A percentile compares a stretch with the other conserved stretches of the same genome.
Conservation (phyloP, 768 basidiomycete species). For the Tricholoma furcatifolium region DNA sequence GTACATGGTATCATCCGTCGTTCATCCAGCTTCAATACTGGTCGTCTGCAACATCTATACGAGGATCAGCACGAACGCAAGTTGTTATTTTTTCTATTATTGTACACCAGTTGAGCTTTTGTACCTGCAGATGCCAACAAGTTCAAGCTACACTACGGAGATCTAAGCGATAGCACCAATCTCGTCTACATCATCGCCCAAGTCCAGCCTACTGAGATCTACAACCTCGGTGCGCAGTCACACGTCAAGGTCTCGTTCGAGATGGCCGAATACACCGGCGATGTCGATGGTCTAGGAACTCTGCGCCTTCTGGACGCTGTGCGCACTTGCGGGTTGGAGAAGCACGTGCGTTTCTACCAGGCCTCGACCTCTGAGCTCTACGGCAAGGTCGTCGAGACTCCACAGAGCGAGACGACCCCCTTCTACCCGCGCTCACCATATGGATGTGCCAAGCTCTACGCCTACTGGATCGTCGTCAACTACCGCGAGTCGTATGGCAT, state of each 20-base stretch:
- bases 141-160: conserved; percentile 87
- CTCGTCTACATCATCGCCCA: conserved; percentile 95
- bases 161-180: conserved; percentile 95
- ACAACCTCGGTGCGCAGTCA: conserved; percentile 96
- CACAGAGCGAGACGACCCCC: conserved; percentile 93
- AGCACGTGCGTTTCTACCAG: conserved; percentile 94
- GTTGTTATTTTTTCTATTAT: conserved; percentile 23
- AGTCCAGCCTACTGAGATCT: conserved; percentile 93
- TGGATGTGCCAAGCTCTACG: conserved; percentile 93
- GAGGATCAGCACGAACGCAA: conserved; percentile 89
- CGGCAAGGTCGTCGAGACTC: conserved; percentile 94
- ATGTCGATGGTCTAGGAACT: conserved; percentile 94
- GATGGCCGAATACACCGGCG: conserved; percentile 98
- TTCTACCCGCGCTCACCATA: conserved; percentile 99
- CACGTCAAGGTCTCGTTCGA: conserved; percentile 99
- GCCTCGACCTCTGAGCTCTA: conserved; percentile 97
- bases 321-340: conserved; percentile 91
- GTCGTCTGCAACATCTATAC: conserved; percentile 90
- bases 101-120: conserved; percentile 4
- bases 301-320: conserved; percentile 95
- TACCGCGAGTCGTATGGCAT: conserved; percentile 96
- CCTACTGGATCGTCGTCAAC: conserved; percentile 88
- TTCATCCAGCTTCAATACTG: conserved; percentile 97
- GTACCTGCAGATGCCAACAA: conserved; percentile 57
- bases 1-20: conserved; percentile 96